Base-by-base conservation (phyloP, 208 protist genomes). In the Tritrichomonas musculus region DNA sequence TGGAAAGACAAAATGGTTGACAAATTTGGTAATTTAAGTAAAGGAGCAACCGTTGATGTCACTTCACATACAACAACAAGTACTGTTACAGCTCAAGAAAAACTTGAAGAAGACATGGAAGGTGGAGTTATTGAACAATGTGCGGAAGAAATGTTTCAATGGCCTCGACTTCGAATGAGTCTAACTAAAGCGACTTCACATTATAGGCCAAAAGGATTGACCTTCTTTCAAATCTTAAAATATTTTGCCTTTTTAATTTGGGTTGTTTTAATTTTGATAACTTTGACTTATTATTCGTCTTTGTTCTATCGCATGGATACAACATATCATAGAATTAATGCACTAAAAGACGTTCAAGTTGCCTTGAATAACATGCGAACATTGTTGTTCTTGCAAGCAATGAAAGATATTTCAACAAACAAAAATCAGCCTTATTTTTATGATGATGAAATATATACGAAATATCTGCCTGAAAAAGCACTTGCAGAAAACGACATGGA, bases 21-120 rank as follows among this genome's bases (percentile, higher is more conserved):
- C 30, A 53, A 57, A 39, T 39, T 44, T 36, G 77, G 77, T 33
- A 88, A 88, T 36, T 60, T 60, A 60, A 60, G 11, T 60, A n/a
- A n/a, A n/a, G n/a, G n/a, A n/a, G n/a, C n/a, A n/a, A n/a, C n/a
- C n/a, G n/a, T n/a, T n/a, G n/a, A n/a, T n/a, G n/a, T n/a, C n/a
- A 17, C 53, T 60, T 60, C 53, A 60, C 53, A 60, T 60, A 60
- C 53, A 60, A 60, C 17, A 17, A 60, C 53, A 22, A 17, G 5
- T 22, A 60, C 53, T 5, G 17, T 17, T 22, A 60, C 53, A 22
- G 53, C 53, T 22, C 53, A 60, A 60, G 47, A 88, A 27, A 88
- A 88, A 57, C 47, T 88, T 27, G 77, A 53, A 88, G 77, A 88
- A 57, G 77, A 88, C 20, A 57, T 88, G 8, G 77, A 57, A 47